Evolutionary conservation across 2,329 filamentous ascomycete species (phyloP).

Genomic region (Anthostomella pinea): DNA sequence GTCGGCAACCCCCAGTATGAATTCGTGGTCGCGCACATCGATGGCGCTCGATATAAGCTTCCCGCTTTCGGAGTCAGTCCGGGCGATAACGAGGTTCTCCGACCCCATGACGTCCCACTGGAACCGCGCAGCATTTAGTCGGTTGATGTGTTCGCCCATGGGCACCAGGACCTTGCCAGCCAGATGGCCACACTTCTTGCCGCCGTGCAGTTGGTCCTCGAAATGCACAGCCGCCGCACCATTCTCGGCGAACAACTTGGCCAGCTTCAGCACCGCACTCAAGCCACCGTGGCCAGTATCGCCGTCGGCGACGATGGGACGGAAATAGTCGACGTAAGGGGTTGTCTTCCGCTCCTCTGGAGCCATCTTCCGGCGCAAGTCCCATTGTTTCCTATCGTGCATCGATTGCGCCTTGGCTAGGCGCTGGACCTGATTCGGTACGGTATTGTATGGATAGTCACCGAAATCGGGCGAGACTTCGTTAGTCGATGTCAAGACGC

Average conservation of each 20-base stretch:
- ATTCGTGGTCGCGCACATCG: slow-evolving; percentile 93
- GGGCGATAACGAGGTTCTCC: slow-evolving; percentile 91
- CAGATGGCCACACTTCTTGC: slow-evolving; percentile 96
- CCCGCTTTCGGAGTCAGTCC: slow-evolving; percentile 93
- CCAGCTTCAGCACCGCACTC: slow-evolving; percentile 89
- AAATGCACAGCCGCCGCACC: slow-evolving; percentile 96
- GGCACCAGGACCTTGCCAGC: slow-evolving; percentile 96
- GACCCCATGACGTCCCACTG: slow-evolving; percentile 98
- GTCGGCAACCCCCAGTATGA: slow-evolving; percentile 84
- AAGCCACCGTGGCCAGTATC: slow-evolving; percentile 94
- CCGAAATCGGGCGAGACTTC: slow-evolving; percentile 97
- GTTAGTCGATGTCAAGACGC: slow-evolving; percentile 87
- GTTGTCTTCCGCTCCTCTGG: slow-evolving; percentile 69
- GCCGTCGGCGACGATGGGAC: slow-evolving; percentile 93
- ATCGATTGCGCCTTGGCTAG: slow-evolving; percentile 95
- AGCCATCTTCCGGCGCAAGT: slow-evolving; percentile 74
- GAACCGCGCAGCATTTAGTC: slow-evolving; percentile 85
- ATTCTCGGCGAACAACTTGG: slow-evolving; percentile 96
- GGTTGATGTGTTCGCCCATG: slow-evolving; percentile 92
- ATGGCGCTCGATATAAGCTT: slow-evolving; percentile 87
- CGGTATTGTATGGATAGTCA: slow-evolving; percentile 98
- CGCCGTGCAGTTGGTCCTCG: slow-evolving; percentile 95
- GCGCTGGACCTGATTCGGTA: slow-evolving; percentile 95
- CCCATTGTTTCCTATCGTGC: slow-evolving; percentile 96
- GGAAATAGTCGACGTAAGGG: slow-evolving; percentile 86